phyloP scores from a whole-genome alignment of 306 rosid species.

The Prunus salicina region DNA sequence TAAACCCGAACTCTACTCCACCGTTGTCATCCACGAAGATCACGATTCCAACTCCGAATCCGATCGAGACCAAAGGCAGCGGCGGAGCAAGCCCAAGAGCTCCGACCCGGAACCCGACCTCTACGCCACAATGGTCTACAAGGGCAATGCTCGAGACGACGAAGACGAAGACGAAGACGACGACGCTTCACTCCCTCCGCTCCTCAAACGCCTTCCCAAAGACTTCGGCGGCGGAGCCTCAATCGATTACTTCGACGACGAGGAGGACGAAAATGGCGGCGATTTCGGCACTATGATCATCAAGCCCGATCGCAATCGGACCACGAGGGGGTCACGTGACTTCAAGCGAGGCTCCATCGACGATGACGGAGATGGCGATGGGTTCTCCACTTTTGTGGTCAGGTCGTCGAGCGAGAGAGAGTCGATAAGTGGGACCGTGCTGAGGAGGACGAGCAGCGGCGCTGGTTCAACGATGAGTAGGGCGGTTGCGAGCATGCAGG shows the following conservation, averaged over 20 bases:
- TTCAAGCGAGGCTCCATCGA: slow-evolving; percentile 27
- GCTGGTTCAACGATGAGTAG: slow-evolving; percentile 65
- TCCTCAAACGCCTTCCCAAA: slow-evolving; percentile 84
- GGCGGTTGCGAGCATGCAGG: slow-evolving; percentile 97
- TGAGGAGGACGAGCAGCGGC: slow-evolving; percentile 42
- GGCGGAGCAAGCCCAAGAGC: slow-evolving; percentile 27
- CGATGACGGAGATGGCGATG: slow-evolving; percentile 43
- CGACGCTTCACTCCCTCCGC: slow-evolving; percentile 88
- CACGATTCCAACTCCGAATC: slow-evolving; percentile 32
- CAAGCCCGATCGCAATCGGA: slow-evolving; percentile 50
- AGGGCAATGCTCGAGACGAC: slow-evolving; percentile 43
- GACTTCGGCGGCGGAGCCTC: slow-evolving; percentile 95
- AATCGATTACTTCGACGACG: slow-evolving; percentile 65
- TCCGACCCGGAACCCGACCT: slow-evolving; percentile 44
- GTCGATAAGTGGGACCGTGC: slow-evolving; percentile 60
- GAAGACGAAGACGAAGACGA: slow-evolving; percentile 62
- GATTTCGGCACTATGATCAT: slow-evolving; percentile 80
- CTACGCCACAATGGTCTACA: slow-evolving; percentile 74
- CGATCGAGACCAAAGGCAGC: slow-evolving; percentile 10
- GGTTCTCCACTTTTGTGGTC: slow-evolving; percentile 71
- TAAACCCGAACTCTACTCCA: slow-evolving; percentile 65
- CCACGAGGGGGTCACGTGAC: slow-evolving; percentile 39
- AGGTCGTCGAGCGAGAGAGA: slow-evolving; percentile 61
- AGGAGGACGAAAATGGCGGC: slow-evolving; percentile 41
- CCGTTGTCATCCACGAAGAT: slow-evolving; percentile 67